These are phyloP conservation scores for Pseudogymnoascus sp. DNA, from an alignment of 2,329 filamentous ascomycete species.

Conservation along the genomic window DNA sequence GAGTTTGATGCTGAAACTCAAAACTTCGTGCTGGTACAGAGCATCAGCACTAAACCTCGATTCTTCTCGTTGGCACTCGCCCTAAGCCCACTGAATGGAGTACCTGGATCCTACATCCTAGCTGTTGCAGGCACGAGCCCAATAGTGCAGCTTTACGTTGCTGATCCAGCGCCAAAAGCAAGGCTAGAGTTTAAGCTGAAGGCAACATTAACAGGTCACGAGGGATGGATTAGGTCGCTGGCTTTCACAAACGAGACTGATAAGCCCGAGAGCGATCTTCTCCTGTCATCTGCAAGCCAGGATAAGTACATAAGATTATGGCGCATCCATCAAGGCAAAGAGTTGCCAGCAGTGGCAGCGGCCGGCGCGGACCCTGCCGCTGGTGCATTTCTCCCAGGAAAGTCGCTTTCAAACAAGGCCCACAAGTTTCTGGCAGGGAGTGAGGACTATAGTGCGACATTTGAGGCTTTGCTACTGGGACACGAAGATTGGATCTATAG, in stretches of 20 bases:
- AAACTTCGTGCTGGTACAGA: conserved; percentile 53
- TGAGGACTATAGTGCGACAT: conserved; percentile 71
- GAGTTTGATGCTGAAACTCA: conserved; percentile 43
- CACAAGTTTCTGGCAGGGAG: conserved; percentile 62
- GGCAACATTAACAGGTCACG: conserved; percentile 78
- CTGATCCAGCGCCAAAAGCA: conserved; percentile 37
- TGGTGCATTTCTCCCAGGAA: conserved; percentile 57
- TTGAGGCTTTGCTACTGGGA: conserved; percentile 86
- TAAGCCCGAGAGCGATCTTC: conserved; percentile 54
- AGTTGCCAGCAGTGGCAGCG: conserved; percentile 51
- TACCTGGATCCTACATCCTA: conserved; percentile 54
- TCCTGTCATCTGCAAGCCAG: conserved; percentile 90
- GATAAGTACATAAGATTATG: conserved; percentile 96
- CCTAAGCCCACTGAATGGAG: conserved; percentile 51
- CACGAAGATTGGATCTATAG: conserved; percentile 99
- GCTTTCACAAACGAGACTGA: conserved; percentile 64
- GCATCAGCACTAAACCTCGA: conserved; percentile 65
- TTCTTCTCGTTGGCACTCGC: conserved; percentile 79
- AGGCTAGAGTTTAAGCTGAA: conserved; percentile 58
- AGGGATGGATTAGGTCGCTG: conserved; percentile 88
- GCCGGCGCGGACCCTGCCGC: conserved; percentile 50
- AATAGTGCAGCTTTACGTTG: conserved; percentile 72
- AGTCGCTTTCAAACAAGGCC: conserved; percentile 81
- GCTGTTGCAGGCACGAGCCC: conserved; percentile 82
- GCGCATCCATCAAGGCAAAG: conserved; percentile 69